These are phyloP conservation scores for Arabis alpina DNA, from an alignment of 345 rosid genomes.

Conservation along the genomic window DNA sequence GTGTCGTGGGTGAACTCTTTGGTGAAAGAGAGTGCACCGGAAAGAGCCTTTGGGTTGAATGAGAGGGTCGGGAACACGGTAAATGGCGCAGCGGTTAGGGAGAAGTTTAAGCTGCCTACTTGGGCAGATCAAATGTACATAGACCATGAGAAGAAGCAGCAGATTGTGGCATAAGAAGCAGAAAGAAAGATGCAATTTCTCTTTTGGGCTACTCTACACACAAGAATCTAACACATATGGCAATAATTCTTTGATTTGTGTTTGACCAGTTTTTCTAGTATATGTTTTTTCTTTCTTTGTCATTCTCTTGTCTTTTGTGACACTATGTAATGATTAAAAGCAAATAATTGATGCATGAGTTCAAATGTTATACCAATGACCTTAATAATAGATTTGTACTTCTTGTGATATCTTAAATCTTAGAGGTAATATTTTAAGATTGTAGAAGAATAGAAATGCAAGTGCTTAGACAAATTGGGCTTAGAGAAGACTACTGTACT, in stretches of 20 bases:
- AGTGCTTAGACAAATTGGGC: not conserved
- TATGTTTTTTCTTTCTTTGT: slow-evolving; percentile 19
- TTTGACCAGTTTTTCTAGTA: slow-evolving; percentile 31
- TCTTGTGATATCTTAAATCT: not conserved
- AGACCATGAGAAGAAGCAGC: slow-evolving; percentile 72
- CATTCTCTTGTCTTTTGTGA: slow-evolving; percentile 45
- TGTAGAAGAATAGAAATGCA: not conserved
- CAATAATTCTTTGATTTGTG: slow-evolving; percentile 45
- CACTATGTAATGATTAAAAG: slow-evolving; percentile 43
- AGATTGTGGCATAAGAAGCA: slow-evolving; percentile 66
- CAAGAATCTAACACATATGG: slow-evolving; percentile 38
- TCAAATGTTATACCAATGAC: slow-evolving; percentile 15
- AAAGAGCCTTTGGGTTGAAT: slow-evolving; percentile 45
- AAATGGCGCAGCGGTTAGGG: slow-evolving; percentile 43
- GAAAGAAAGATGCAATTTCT: slow-evolving; percentile 1
- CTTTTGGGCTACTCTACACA: slow-evolving; percentile 37
- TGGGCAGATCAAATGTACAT: slow-evolving; percentile 93
- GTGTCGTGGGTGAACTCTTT: slow-evolving; percentile 90
- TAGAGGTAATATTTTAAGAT: not conserved
- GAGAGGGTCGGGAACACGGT: slow-evolving; percentile 48
- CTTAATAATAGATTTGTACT: slow-evolving; percentile 3
- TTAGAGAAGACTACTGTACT: not conserved
- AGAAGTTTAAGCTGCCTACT: slow-evolving; percentile 50
- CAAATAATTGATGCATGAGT: slow-evolving; percentile 38
- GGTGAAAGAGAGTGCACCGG: slow-evolving; percentile 72